These are phyloP conservation scores for Yarrowia porcina DNA, from an alignment of 805 yeast genomes.

Conservation along the genomic window DNA sequence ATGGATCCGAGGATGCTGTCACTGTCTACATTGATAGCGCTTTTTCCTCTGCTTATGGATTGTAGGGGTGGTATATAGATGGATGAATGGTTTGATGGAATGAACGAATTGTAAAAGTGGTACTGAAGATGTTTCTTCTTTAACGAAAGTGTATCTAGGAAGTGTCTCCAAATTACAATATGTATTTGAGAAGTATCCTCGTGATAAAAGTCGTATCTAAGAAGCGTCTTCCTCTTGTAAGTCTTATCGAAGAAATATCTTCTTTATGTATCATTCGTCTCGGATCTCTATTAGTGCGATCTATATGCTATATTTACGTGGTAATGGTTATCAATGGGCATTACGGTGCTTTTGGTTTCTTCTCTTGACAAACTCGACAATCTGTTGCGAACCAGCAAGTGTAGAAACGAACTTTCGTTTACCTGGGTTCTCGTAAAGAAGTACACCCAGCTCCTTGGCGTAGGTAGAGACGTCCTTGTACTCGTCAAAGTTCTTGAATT, in stretches of 20 bases:
- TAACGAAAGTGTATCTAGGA: too few species aligned
- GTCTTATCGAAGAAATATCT: too few species aligned
- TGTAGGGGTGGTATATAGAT: background rate
- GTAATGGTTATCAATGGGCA: background rate
- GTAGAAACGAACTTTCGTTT: slow-evolving; percentile 80
- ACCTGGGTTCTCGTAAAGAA: slow-evolving; percentile 77
- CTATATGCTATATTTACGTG: background rate
- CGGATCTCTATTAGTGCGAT: background rate
- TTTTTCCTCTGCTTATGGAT: background rate
- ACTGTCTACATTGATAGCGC: slow-evolving; percentile 18
- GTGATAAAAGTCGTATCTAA: too few species aligned
- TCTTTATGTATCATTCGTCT: too few species aligned
- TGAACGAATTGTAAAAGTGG: too few species aligned
- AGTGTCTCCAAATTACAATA: too few species aligned
- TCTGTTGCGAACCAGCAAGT: slow-evolving; percentile 78
- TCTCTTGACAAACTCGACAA: slow-evolving; percentile 78
- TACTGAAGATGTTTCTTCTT: too few species aligned
- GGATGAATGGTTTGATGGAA: too few species aligned
- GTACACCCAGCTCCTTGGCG: slow-evolving; percentile 87
- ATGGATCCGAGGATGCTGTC: slow-evolving; percentile 15
- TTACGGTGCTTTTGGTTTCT: background rate
- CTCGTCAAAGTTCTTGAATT: slow-evolving; percentile 74
- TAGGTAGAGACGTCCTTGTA: slow-evolving; percentile 68
- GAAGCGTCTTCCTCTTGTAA: too few species aligned
- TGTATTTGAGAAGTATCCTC: too few species aligned